Evolutionary conservation across 2,329 filamentous ascomycete species (phyloP), one percentile per base, ranked within the genome.

Genomic region (Talaromyces sp.): DNA sequence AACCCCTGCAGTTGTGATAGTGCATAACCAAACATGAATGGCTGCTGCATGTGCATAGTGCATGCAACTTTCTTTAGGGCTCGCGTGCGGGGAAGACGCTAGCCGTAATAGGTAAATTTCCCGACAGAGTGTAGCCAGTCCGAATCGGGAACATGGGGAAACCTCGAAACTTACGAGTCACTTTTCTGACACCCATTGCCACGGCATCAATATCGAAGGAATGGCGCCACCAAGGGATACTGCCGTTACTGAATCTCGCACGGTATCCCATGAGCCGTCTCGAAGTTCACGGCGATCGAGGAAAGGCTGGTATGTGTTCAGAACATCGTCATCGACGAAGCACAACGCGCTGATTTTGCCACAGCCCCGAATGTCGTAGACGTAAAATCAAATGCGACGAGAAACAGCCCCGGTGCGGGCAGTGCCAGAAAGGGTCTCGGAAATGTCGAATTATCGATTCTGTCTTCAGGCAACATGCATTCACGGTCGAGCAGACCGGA

Each of bases 371-470:
- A 47, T 47, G 42, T 15, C 42, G 42, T 15, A 47, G 17, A 13
- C 42, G 42, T 15, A 47, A 19, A 47, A 47, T 47, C 42, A 47
- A 47, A 47, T 47, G 42, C 42, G 42, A 47, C n/a, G 42, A 47
- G 42, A 47, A 15, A 9, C 42, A 47, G 42, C 39, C 39, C 13
- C 39, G 39, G 8, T 44, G 39, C 13, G 39, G 39, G 8, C 39
- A 44, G 39, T 44, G 39, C 13, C 39, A 44, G 39, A 44, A 44
- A 44, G 39, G 39, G 39, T 9, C 15, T 13, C 39, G 39, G 13
- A 44, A 44, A 44, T 44, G 39, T n/a, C 39, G 39, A n/a, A 44
- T 67, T 22, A 59, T 66, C 3, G 65, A 67, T 27, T 62, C 63
- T 27, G 55, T 66, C 9, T 67, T 67, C 44, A 53, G 44, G 30